Evolutionary conservation across 2,329 filamentous ascomycete genomes (phyloP).

Genomic region (Hymenoscyphus scutula): DNA sequence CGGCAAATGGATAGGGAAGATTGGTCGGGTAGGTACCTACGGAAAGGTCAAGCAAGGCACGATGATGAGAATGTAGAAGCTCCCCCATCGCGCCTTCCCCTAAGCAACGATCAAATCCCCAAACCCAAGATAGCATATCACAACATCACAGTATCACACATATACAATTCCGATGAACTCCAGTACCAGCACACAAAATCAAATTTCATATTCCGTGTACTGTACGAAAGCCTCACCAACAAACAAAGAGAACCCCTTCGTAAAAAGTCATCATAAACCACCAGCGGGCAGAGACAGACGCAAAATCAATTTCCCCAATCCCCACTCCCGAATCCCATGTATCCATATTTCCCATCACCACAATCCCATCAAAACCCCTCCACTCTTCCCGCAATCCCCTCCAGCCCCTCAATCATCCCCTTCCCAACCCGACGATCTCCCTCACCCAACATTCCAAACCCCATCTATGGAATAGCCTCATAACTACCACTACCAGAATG

Average conservation of each 20-base stretch:
- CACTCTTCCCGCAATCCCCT: not conserved
- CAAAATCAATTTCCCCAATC: not conserved
- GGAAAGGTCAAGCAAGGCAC: no score
- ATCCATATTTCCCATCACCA: not conserved
- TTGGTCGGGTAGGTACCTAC: no score
- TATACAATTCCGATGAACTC: not conserved
- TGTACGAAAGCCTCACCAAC: no score
- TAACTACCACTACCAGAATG: conserved; percentile 55
- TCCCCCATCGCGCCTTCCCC: no score
- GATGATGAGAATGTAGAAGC: no score
- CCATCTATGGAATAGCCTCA: conserved; percentile 40
- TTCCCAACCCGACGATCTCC: no score
- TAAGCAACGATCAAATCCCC: no score
- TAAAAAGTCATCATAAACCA: not conserved
- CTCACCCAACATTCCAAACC: not conserved
- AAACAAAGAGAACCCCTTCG: not conserved
- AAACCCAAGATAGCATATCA: no score
- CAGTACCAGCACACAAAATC: not conserved
- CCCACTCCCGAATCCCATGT: not conserved
- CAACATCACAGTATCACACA: not conserved
- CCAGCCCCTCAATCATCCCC: no score
- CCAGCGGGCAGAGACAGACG: no score
- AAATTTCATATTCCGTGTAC: not conserved
- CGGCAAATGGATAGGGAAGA: no score
- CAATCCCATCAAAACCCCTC: not conserved